These are phyloP conservation scores for Triticum monococcum DNA, from an alignment of 176 grass and related monocot species.

Conservation along the genomic window DNA sequence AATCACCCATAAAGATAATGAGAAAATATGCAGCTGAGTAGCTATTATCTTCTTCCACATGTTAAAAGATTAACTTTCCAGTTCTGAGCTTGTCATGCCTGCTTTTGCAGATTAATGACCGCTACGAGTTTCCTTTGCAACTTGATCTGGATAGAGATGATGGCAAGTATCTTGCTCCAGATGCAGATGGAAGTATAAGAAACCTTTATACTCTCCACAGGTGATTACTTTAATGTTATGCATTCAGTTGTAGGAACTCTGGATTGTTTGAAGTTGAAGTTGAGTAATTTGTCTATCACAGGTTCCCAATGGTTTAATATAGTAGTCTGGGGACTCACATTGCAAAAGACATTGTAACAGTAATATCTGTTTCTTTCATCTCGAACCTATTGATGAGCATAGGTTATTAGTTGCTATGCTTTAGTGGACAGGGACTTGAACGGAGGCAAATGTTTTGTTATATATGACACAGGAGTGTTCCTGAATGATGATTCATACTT, in stretches of 20 bases:
- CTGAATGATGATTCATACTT: background rate
- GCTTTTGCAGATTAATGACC: constrained; percentile 82
- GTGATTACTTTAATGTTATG: constrained; percentile 27
- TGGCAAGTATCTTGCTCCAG: constrained; percentile 92
- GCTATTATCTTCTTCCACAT: constrained; percentile 1
- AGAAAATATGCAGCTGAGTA: background rate
- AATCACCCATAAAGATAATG: background rate
- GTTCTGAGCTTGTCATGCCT: constrained; percentile 19
- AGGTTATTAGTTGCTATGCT: constrained; percentile 2
- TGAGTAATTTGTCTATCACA: constrained; percentile 17
- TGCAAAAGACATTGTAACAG: background rate
- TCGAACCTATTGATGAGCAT: constrained; percentile 14
- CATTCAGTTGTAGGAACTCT: constrained; percentile 13
- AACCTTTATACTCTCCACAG: constrained; percentile 95
- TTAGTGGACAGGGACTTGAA: background rate
- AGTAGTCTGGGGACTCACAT: background rate
- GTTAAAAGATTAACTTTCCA: constrained; percentile 13
- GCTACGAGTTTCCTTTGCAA: constrained; percentile 85
- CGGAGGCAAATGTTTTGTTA: background rate
- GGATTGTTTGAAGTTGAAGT: constrained; percentile 24
- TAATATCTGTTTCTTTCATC: background rate
- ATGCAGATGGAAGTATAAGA: constrained; percentile 76
- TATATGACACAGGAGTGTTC: constrained; percentile 11
- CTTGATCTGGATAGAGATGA: constrained; percentile 87
- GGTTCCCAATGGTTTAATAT: constrained; percentile 2